Evolutionary conservation across 805 yeast species (phyloP), one percentile per base, ranked within the genome.

Genomic region (Metschnikowia lunata): DNA sequence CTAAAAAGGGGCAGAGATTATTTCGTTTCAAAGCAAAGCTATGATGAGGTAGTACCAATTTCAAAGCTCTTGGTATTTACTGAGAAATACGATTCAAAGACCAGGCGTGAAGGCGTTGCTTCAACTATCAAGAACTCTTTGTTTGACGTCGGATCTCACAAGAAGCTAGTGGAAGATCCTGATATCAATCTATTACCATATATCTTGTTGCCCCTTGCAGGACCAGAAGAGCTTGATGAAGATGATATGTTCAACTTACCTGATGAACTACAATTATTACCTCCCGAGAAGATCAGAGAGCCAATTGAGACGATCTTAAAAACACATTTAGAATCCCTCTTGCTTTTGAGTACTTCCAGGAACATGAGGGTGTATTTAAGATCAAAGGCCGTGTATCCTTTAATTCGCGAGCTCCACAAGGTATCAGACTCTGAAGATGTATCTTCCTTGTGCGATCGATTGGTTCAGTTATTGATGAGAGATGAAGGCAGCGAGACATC

Each of bases 391-490:
- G 95, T 88, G 0, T 93, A 93, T 60, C 85, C 96, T 14, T 62
- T 93, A 45, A 73, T 93, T 32, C 82, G 96, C 60, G 97, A 89
- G 67, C 70, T 91, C 42, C 96, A 90, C 58, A 83, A 84, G 57
- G 78, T 59, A 2, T 49, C 57, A n/a, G 66, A 66, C n/a, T 63
- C 59, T 8, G 63, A 58, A 31, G 61, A 62, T 14, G 74, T 88
- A 18, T 71, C 71, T 36, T 95, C 85, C 36, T 66, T 85, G 36
- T 83, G 93, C 67, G 95, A 88, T 55, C 76, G 93, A 60, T 64
- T 86, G 34, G 99, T 90, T 18, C 91, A 91, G 61, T 78, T 88
- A 81, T 73, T 91, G 51, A 85, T 86, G 93, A 80, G 97, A 71
- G 97, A 91, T 58, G 97, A 90, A 28, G 40, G 28, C 10, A 10